Percentiles rank a stretch among this genome's conserved stretches.
These are phyloP conservation scores for Astrocystis sublimbata DNA, from an alignment of 495 filamentous ascomycete genomes.

Conservation along the genomic window DNA sequence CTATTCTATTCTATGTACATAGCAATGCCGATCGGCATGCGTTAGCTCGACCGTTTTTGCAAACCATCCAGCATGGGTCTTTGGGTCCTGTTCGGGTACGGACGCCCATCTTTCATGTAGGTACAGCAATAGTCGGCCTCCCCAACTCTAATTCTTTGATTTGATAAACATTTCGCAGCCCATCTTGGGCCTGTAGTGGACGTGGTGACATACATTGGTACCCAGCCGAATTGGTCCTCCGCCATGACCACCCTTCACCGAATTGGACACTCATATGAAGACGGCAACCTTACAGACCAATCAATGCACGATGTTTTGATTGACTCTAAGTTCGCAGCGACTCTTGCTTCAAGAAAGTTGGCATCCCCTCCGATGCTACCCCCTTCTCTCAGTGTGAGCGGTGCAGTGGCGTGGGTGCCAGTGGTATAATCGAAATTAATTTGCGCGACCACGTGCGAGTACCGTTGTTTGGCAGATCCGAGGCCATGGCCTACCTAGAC, in stretches of 20 bases:
- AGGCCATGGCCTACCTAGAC: not conserved
- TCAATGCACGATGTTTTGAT: not conserved
- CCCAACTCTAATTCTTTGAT: too few relatives aligned
- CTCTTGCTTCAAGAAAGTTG: not conserved
- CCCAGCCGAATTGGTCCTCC: not conserved
- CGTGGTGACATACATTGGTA: not conserved
- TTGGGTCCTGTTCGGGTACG: too few relatives aligned
- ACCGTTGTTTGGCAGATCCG: not conserved
- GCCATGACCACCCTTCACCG: not conserved
- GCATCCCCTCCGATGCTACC: not conserved
- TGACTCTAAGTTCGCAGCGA: not conserved
- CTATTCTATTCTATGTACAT: too few relatives aligned
- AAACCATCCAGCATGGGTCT: not conserved
- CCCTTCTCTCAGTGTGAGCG: not conserved
- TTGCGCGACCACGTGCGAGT: not conserved
- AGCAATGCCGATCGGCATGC: conserved; percentile 1
- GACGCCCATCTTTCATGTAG: not conserved
- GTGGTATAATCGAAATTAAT: not conserved
- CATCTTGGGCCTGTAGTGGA: not conserved
- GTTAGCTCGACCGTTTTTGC: conserved; percentile 13
- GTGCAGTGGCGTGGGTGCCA: not conserved
- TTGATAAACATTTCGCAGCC: not conserved
- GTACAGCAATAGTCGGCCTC: not conserved
- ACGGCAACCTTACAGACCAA: not conserved
- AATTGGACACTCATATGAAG: not conserved